phyloP scores from a whole-genome alignment of 441 rosid species.

The Erysimum cheiri region DNA sequence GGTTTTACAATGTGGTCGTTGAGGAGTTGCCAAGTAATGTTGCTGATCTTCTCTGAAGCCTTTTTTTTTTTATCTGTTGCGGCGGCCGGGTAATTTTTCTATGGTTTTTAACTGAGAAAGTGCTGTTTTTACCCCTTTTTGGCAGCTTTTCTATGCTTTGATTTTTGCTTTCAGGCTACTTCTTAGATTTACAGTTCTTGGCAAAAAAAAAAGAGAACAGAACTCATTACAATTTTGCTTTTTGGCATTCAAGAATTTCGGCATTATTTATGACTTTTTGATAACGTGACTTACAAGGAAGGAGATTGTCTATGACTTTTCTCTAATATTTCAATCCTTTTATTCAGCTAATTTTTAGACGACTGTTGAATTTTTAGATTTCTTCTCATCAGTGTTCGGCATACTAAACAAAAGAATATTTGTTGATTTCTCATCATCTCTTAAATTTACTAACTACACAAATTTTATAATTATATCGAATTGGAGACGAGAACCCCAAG shows the following conservation, averaged over 20 bases:
- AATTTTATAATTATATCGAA: neutral
- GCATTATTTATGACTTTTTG: slow-evolving; percentile 16
- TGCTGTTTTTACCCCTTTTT: slow-evolving; percentile 1
- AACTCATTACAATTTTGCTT: slow-evolving; percentile 30
- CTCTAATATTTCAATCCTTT: neutral
- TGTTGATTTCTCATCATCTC: neutral
- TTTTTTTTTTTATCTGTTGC: neutral
- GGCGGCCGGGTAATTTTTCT: slow-evolving; percentile 9
- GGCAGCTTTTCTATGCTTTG: slow-evolving; percentile 28
- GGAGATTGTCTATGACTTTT: neutral
- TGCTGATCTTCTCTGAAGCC: slow-evolving; percentile 48
- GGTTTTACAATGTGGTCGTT: slow-evolving; percentile 62
- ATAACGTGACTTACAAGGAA: slow-evolving; percentile 28
- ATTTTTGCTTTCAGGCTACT: slow-evolving; percentile 20
- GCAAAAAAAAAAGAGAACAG: slow-evolving; percentile 19
- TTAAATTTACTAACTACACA: neutral
- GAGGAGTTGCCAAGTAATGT: slow-evolving; percentile 49
- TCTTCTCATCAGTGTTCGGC: no score
- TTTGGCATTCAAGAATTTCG: slow-evolving; percentile 22
- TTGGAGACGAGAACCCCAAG: slow-evolving; percentile 18
- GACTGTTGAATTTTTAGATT: no score
- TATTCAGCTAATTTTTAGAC: neutral
- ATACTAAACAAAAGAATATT: no score
- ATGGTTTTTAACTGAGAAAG: neutral
- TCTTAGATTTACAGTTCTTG: slow-evolving; percentile 15